Percentiles rank a stretch among this genome's conserved stretches.
These are phyloP conservation scores for Piper longum DNA, from an alignment of 164 flowering plant species.

Conservation along the genomic window DNA sequence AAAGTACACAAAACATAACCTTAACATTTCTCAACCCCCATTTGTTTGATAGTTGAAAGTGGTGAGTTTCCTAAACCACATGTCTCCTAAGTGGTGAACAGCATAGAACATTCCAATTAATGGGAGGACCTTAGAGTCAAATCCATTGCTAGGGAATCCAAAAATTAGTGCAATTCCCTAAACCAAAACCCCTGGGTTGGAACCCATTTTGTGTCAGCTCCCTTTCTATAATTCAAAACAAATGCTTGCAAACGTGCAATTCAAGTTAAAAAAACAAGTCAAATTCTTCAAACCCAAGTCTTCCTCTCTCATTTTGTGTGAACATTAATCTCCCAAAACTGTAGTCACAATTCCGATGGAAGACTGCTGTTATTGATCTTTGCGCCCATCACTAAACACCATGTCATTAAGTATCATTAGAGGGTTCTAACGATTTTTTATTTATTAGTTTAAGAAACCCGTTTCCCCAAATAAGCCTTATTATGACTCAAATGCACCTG, in stretches of 20 bases:
- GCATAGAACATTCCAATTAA: conserved; percentile 20
- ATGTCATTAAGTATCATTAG: neutral
- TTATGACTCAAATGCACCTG: neutral
- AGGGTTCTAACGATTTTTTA: conserved; percentile 1
- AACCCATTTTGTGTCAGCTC: conserved; percentile 43
- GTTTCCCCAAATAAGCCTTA: neutral
- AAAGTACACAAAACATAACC: no score
- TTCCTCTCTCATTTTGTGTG: conserved; percentile 27
- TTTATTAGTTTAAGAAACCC: neutral
- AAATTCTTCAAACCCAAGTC: conserved; percentile 41
- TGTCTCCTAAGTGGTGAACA: conserved; percentile 34
- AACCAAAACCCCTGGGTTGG: conserved; percentile 45
- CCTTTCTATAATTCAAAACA: conserved; percentile 46
- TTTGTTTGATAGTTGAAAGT: neutral
- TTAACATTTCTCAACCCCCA: no score
- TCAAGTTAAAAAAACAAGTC: conserved; percentile 19
- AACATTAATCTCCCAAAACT: conserved; percentile 11
- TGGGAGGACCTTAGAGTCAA: conserved; percentile 31
- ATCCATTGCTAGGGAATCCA: conserved; percentile 36
- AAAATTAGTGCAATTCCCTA: conserved; percentile 45
- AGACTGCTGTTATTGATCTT: neutral
- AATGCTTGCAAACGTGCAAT: conserved; percentile 39
- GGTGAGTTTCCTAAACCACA: conserved; percentile 18
- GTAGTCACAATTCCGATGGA: conserved; percentile 6
- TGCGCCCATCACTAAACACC: neutral